A percentile compares a stretch with the other conserved stretches of the same genome.
phyloP scores from a whole-genome alignment of 768 basidiomycete genomes.

The Lyophyllum decastes region DNA sequence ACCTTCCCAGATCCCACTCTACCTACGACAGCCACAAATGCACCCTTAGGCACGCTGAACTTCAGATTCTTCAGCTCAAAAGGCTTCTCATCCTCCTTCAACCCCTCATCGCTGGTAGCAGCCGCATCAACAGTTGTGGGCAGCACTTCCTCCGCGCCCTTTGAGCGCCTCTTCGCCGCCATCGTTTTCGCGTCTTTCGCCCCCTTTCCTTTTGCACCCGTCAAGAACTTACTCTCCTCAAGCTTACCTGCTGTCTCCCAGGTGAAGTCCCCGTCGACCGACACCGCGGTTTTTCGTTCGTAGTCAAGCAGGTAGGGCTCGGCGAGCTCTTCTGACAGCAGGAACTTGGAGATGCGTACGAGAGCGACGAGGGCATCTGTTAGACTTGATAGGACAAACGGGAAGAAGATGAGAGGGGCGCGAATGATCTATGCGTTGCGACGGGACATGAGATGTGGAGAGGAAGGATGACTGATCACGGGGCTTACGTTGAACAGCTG shows the following conservation, averaged over 20 bases:
- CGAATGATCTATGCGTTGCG: constrained; percentile 58
- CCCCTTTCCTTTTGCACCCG: constrained; percentile 16
- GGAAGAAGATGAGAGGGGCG: constrained; percentile 59
- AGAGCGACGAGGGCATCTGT: constrained; percentile 54
- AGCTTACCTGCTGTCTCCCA: constrained; percentile 44
- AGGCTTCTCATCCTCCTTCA: constrained; percentile 34
- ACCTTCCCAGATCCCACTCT: constrained; percentile 76
- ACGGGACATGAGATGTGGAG: too few relatives aligned
- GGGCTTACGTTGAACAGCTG: constrained; percentile 57
- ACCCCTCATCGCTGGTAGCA: constrained; percentile 17
- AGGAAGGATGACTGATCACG: neutral
- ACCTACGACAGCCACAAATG: constrained; percentile 73
- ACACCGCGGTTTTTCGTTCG: too few relatives aligned
- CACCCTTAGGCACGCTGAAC: constrained; percentile 49
- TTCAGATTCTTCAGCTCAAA: constrained; percentile 52
- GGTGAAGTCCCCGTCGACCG: constrained; percentile 50
- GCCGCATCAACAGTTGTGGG: constrained; percentile 19
- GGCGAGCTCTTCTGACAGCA: constrained; percentile 55
- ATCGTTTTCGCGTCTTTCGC: constrained; percentile 12
- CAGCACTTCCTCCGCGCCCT: constrained; percentile 20
- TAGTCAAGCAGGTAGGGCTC: constrained; percentile 39
- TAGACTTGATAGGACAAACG: constrained; percentile 49
- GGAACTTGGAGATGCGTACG: constrained; percentile 45
- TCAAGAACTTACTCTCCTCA: constrained; percentile 5
- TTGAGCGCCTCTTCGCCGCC: constrained; percentile 12